These are phyloP conservation scores for Paragyromitra xinjiangensis DNA, from an alignment of 495 filamentous ascomycete genomes.

Conservation along the genomic window DNA sequence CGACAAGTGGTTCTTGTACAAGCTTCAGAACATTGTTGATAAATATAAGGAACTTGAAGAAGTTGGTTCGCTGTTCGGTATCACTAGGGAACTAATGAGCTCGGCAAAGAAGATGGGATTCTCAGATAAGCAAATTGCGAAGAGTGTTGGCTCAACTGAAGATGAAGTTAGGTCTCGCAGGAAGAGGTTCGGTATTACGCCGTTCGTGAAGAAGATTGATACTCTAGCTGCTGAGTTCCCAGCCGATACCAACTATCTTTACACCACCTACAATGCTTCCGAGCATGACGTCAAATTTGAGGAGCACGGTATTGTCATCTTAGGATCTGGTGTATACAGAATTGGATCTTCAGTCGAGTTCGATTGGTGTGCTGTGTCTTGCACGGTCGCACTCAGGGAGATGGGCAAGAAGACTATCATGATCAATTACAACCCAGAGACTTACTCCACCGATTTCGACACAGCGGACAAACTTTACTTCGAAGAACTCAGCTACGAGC, in stretches of 20 bases:
- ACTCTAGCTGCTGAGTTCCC: constrained; percentile 97
- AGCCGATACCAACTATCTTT: constrained; percentile 96
- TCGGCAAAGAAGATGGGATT: constrained; percentile 98
- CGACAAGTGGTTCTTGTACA: constrained; percentile 95
- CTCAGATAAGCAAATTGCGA: constrained; percentile 93
- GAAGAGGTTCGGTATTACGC: constrained; percentile 81
- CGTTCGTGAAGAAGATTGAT: constrained; percentile 98
- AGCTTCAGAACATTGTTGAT: constrained; percentile 94
- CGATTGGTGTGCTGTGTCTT: constrained; percentile 98
- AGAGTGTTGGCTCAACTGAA: constrained; percentile 83
- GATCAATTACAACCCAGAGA: constrained; percentile 97
- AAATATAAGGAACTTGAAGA: constrained; percentile 86
- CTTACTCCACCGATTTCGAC: constrained; percentile 88
- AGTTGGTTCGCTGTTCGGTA: constrained; percentile 82
- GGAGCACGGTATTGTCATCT: constrained; percentile 87
- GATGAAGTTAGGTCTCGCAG: constrained; percentile 87
- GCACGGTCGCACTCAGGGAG: constrained; percentile 80
- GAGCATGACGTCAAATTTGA: constrained; percentile 94
- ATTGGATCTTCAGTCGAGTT: constrained; percentile 98
- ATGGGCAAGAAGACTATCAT: constrained; percentile 98
- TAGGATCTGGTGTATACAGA: constrained; percentile 93
- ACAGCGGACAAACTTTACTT: constrained; percentile 96
- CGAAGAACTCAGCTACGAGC: constrained; percentile 95
- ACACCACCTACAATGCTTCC: constrained; percentile 98
- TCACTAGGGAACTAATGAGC: constrained; percentile 85